Base-by-base conservation (phyloP, 1,284 basidiomycete genomes). In the Phellopilus nigrolimitatus region DNA sequence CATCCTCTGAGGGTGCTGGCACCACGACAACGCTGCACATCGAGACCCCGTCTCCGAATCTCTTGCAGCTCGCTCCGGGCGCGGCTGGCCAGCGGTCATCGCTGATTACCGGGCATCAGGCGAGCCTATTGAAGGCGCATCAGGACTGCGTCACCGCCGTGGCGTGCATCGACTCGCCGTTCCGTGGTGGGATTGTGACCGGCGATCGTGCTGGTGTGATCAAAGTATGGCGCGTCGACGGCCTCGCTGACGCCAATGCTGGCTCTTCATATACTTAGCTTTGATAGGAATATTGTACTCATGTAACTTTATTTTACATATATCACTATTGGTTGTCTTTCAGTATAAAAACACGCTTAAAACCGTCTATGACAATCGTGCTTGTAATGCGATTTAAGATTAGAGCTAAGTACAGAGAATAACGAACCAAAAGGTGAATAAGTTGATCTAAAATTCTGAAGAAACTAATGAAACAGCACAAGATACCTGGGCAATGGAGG, bases 121-220 rank as follows among this genome's bases (percentile, higher is more conserved):
- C 91, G 61, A 82, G 79, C 49, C 67, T 92, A 25, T 68, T 93
- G 41, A 83, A 79, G 61, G 74, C 82, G 1, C 92, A 95, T 62
- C 87, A 88, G 57, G 93, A 95, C 62, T 79, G 88, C 2, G 79
- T 97, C 21, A 91, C 87, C 1, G 81, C 87, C 2, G 66, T 95
- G 19, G 78, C 80, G 0, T 86, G 88, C 56, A 81, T 95, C 48
- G 91, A 95, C 57, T 79, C 86, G 0, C 92, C 92, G 0, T 95
- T 95, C 69, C 75, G 88, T 42, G 87, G 87, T 13, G 90, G 91
- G 3, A 76, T 95, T 38, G 78, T 95, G 8, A 93, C 88, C 56
- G 92, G 87, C 2, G 93, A 95, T 64, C 75, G 88, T 31, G 72
- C 82, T 15, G 90, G 90, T 2, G 80, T 82, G 22, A 75, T 93